Conservation (phyloP, 441 rosid genomes). For the Lagerstroemia fauriei region DNA sequence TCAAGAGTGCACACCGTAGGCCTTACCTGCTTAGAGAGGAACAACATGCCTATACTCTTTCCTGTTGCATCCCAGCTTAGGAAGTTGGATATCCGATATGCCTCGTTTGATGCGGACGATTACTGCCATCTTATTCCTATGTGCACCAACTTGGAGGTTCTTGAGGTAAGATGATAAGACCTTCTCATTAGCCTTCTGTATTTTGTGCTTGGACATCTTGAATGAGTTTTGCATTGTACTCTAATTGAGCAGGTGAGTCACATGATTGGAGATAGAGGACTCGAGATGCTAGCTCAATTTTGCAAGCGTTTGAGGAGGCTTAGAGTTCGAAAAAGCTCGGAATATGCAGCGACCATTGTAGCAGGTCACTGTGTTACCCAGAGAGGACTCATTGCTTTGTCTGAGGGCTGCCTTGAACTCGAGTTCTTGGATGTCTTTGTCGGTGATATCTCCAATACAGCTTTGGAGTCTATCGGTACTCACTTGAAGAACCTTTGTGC, state of each 20-base stretch:
- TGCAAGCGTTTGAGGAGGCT: conserved; percentile 77
- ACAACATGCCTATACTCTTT: conserved; percentile 72
- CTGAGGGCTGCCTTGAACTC: conserved; percentile 77
- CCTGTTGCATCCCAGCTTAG: conserved; percentile 68
- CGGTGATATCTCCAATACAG: conserved; percentile 73
- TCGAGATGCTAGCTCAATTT: conserved; percentile 70
- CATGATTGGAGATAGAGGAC: conserved; percentile 88
- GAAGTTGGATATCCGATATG: conserved; percentile 81
- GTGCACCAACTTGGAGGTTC: conserved; percentile 88
- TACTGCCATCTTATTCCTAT: conserved; percentile 69
- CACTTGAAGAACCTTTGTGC: conserved; percentile 64
- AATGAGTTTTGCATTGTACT: conserved; percentile 3
- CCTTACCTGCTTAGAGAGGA: conserved; percentile 64
- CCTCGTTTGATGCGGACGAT: conserved; percentile 78
- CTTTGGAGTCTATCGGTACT: conserved; percentile 68
- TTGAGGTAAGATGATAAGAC: conserved; percentile 57
- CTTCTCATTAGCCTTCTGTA: background rate
- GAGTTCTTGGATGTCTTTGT: conserved; percentile 83
- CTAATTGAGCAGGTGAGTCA: conserved; percentile 71
- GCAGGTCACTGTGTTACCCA: conserved; percentile 84
- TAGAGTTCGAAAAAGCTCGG: conserved; percentile 87
- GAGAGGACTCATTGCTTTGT: conserved; percentile 73
- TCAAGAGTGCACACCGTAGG: conserved; percentile 65
- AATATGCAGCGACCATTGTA: conserved; percentile 77
- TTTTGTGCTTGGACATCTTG: background rate